Base-by-base conservation (phyloP, 305 asterid genomes). In the Fraxinus floribunda region DNA sequence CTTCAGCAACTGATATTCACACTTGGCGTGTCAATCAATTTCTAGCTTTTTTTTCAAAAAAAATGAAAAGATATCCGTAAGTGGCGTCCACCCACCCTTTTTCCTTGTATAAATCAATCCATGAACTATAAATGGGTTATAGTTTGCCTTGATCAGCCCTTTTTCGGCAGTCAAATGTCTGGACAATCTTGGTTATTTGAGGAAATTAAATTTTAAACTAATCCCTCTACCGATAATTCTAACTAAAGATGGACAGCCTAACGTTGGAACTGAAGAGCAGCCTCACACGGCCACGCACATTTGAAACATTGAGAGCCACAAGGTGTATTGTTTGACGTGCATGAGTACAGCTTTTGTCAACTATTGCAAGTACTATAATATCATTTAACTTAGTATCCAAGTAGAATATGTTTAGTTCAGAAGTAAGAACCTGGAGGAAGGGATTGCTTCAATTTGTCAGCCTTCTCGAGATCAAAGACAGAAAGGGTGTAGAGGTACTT, bases 371-470 rank as follows among this genome's bases (percentile, higher is more conserved):
- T 68, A 49, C 34, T 3, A 24, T 75, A 41, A 1, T 0, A 30
- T 4, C 75, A 70, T 18, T 32, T 1, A 68, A 24, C 55, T 64
- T 29, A 1, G 39, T 1, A 29, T 9, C 75, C 29, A 35, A 15
- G 49, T 7, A 15, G 55, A 30, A 15, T 0, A n/a, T 7, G 41
- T n/a, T 29, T 29, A 4, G 79, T 35, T 9, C 13, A 49, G 26
- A 72, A 26, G 29, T 30, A 15, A 77, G 60, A 35, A 89, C 90
- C 90, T 76, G 91, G 90, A 11, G 90, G 90, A 73, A 89, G 91
- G 76, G 90, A 87, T 75, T 89, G 90, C 89, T 87, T 89, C 89
- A 89, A 84, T 30, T 89, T 87, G 86, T 87, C 89, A 0, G 91
- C 91, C 76, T 89, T 89, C 89, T 87, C 87, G 2, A 41, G 36